phyloP scores from a whole-genome alignment of 108 stramenopile species.

The Schizochytrium sp. region DNA sequence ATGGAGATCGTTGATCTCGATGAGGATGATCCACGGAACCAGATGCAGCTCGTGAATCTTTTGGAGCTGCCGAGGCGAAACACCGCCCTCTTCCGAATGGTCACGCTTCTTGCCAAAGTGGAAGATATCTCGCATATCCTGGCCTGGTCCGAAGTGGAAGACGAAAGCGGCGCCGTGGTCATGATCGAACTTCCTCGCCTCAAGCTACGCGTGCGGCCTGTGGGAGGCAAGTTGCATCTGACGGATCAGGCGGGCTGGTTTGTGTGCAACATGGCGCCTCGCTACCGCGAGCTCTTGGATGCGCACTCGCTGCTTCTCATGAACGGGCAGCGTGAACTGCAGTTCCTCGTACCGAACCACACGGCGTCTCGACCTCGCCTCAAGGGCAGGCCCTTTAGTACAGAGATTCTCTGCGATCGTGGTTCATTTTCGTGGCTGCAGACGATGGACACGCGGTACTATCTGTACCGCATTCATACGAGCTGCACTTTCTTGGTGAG shows the following conservation, averaged over 20 bases:
- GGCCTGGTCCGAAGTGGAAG: not conserved
- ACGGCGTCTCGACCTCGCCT: not conserved
- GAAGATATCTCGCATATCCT: not conserved
- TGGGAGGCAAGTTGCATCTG: not conserved
- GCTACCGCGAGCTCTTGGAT: not conserved
- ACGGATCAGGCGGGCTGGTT: conserved; percentile 1
- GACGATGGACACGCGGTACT: conserved; percentile 17
- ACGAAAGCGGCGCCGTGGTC: not conserved
- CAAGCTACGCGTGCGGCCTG: not conserved
- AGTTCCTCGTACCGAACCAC: conserved; percentile 4
- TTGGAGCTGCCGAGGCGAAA: not conserved
- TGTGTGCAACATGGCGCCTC: not conserved
- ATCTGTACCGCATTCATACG: not conserved
- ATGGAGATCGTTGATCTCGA: not conserved
- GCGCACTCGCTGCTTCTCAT: not conserved
- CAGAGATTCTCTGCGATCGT: not conserved
- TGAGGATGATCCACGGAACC: not conserved
- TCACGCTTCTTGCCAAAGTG: not conserved
- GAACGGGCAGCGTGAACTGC: not conserved
- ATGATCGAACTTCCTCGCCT: not conserved
- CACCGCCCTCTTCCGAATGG: not conserved
- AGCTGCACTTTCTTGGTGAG: not conserved
- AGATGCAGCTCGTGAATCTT: not conserved
- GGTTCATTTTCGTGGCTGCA: conserved; percentile 14
- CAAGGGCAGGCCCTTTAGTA: not conserved